A percentile compares a stretch with the other conserved stretches of the same genome.
Conservation (phyloP, 2,329 filamentous ascomycete species). For the Paecilomyces sp. region DNA sequence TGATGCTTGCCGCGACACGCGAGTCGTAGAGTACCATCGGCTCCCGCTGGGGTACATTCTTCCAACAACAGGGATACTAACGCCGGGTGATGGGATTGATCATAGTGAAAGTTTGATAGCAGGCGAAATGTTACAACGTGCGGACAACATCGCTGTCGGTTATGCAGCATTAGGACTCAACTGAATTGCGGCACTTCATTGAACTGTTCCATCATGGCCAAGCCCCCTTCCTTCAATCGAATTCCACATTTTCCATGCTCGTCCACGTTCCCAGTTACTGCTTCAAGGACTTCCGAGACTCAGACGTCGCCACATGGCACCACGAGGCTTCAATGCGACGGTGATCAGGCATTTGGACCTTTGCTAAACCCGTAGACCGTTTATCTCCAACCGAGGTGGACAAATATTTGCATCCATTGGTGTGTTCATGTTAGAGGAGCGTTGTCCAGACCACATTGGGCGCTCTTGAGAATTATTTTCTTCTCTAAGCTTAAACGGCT, state of each 20-base stretch:
- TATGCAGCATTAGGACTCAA: neutral
- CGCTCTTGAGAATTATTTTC: neutral
- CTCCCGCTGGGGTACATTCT: neutral
- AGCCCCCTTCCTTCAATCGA: neutral
- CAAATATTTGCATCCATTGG: neutral
- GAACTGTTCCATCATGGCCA: neutral
- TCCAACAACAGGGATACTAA: neutral
- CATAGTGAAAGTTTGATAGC: neutral
- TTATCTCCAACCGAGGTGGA: neutral
- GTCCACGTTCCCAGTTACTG: neutral
- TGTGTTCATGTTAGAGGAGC: neutral
- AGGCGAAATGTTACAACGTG: neutral
- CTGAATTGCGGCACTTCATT: neutral
- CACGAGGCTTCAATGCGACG: neutral
- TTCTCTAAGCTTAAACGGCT: neutral
- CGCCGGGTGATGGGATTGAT: neutral
- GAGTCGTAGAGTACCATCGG: neutral
- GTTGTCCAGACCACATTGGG: neutral
- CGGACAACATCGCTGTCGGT: neutral
- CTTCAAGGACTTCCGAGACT: neutral
- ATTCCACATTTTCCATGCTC: neutral
- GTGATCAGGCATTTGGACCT: neutral
- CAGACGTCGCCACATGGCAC: neutral
- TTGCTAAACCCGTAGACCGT: neutral
- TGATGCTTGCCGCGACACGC: neutral